These are phyloP conservation scores for Pontederia paniculata DNA, from an alignment of 176 grass and related monocot species.

Conservation along the genomic window DNA sequence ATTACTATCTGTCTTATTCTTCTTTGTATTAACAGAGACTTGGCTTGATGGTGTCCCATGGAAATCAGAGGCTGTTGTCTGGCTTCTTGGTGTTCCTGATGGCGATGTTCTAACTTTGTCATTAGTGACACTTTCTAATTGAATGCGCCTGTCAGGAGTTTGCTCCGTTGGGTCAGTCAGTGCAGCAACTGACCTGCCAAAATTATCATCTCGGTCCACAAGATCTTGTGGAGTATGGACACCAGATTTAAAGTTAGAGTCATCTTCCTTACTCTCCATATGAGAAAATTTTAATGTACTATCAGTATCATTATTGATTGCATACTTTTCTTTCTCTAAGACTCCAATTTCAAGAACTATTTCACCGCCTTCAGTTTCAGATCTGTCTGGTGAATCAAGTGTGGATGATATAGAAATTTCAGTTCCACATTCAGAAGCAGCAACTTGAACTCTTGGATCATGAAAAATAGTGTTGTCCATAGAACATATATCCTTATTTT, in stretches of 20 bases:
- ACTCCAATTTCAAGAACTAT: conserved; percentile 89
- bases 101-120: conserved; percentile 31
- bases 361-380: conserved; percentile 88
- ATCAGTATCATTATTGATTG: conserved; percentile 10
- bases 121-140: conserved; percentile 24
- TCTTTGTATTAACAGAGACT: conserved; percentile 67
- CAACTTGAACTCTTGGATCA: conserved; percentile 37
- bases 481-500: conserved; percentile 30
- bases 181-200: conserved; percentile 13
- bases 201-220: conserved; percentile 16
- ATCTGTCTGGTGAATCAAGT: conserved; percentile 89
- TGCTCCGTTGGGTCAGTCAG: conserved; percentile 25
- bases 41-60: conserved; percentile 82
- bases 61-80: conserved; percentile 33
- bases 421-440: conserved; percentile 91
- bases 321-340: conserved; percentile 43
- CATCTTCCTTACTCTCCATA: conserved; percentile 19
- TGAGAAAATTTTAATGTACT: conserved; percentile 14
- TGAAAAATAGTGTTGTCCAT: conserved; percentile 24
- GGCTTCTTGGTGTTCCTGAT: conserved; percentile 57
- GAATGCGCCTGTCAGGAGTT: conserved; percentile 19
- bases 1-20: conserved; percentile 32
- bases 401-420: conserved; percentile 97
- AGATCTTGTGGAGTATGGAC: conserved; percentile 13
- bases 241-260: conserved; percentile 10